Evolutionary conservation across 148 eudicot genomes (phyloP).

Genomic region (Chenopodium formosanum): DNA sequence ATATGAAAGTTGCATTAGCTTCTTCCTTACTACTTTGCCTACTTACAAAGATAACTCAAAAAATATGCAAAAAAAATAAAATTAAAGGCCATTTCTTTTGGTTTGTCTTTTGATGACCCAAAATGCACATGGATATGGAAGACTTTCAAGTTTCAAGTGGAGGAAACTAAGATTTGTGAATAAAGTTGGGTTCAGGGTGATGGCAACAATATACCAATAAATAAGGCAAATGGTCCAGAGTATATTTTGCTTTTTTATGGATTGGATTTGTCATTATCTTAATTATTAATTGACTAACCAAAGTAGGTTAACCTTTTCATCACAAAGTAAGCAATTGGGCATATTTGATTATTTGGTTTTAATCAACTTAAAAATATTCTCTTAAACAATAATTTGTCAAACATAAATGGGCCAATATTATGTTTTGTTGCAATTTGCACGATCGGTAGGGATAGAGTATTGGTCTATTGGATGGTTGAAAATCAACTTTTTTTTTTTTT

Average conservation of each 20-base stretch:
- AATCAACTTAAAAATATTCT: background rate
- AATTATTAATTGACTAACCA: background rate
- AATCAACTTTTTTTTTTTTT: background rate
- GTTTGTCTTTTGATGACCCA: constrained; percentile 9
- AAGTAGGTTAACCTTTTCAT: constrained; percentile 3
- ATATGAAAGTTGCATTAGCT: no score
- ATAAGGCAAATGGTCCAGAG: constrained; percentile 4
- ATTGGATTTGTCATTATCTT: background rate
- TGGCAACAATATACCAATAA: constrained; percentile 5
- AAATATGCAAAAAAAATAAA: background rate
- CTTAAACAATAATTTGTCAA: background rate
- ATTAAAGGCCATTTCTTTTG: background rate
- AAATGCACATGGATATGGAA: constrained; percentile 15
- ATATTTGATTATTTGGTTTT: background rate
- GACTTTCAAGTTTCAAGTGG: constrained; percentile 12
- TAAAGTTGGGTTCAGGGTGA: no score
- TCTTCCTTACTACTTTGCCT: no score
- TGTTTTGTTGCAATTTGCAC: background rate
- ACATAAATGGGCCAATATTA: background rate
- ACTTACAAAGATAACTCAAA: no score
- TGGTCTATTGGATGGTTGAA: background rate
- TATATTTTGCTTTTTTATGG: background rate
- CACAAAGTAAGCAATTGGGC: background rate
- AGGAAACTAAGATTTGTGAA: constrained; percentile 6
- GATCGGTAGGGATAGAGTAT: background rate